Base-by-base conservation (phyloP, 139 green algal species). In the Picochlorum sp. region DNA sequence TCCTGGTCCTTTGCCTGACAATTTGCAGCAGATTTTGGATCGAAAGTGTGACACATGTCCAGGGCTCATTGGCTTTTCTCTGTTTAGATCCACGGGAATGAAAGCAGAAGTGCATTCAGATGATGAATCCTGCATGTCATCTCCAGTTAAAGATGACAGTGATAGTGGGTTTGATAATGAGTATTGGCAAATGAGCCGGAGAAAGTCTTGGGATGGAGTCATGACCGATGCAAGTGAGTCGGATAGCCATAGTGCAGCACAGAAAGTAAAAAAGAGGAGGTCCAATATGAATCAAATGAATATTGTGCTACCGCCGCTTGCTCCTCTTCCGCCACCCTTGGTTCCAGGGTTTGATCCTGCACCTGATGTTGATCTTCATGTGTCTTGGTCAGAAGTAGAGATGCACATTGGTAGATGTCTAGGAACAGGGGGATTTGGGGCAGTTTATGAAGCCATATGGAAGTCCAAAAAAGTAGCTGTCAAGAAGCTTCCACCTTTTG, bases 401-500 rank as follows among this genome's bases (percentile, higher is more conserved):
- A 82, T 77, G 0, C 53, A 61, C 57, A 55, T 93, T 41, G 78
- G 81, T 1, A 41, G 29, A 35, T 86, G 55, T 53, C 77, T 73
- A 81, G 81, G 83, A 36, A 68, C 57, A 12, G 83, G 83, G 22
- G 85, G 82, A 41, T 94, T 86, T 70, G 85, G 85, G 1, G 50
- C 52, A 5, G 85, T 93, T 30, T 86, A 83, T 30, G 74, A 83
- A 62, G 67, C 57, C 3, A 54, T 10, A 28, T 94, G 73, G 72
- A 61, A 77, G 1, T 74, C 74, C 1, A 57, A 64, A 37, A 33
- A 54, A 12, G 85, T 90, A 29, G 83, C 83, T 10, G 82, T 91
- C 6, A 91, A 91, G 77, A 68, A 72, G 49, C 56, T 88, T 58
- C 64, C 64, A 12, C 41, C 52, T 31, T 47, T 73, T 25, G 28